Evolutionary conservation across 768 basidiomycete species (phyloP), one percentile per base, ranked within the genome.

Genomic region (Coprinopsis cinerea): DNA sequence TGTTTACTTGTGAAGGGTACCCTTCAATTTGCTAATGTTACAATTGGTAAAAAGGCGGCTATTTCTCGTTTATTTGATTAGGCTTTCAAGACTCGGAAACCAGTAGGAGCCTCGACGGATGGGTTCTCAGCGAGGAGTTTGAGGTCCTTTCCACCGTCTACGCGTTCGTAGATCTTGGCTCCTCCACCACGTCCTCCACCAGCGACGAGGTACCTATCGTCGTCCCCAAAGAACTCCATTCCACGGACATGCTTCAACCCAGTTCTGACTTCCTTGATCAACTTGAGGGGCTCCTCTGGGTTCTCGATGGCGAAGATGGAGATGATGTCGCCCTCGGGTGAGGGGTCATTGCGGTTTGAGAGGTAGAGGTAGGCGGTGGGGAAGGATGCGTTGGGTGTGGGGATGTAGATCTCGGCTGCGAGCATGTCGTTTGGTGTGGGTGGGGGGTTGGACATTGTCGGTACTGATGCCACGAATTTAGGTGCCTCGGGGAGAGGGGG

Each of bases 341-440:
- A 74, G 3, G 82, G 82, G 57, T 88, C 81, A 56, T 88, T 83
- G 26, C 89, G 75, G 64, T 90, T 92, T 2, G 88, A 84, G 10
- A 79, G 67, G 59, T 88, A 91, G 14, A 90, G 66, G 62, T 83
- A 83, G 2, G 78, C 72, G 0, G 65, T 69, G 0, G 81, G 70
- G 66, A 74, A 84, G 2, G 72, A 59, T 5, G 65, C 35, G 53
- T 80, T 81, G 11, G 80, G 69, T 4, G 66, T 58, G 0, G 85
- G 79, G 49, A 86, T 68, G 48, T 87, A 70, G 53, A 89, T 76
- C 57, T 88, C 89, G 0, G 85, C 82, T 2, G 82, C 84, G 44
- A 77, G 70, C 81, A 83, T 82, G 35, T 62, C 61, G 47, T 69
- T 69, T 1, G 75, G 74, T 10, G 60, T 58, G 1, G 78, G 67